Conservation (phyloP, 140 eudicot genomes). For the Anethum foeniculum region DNA sequence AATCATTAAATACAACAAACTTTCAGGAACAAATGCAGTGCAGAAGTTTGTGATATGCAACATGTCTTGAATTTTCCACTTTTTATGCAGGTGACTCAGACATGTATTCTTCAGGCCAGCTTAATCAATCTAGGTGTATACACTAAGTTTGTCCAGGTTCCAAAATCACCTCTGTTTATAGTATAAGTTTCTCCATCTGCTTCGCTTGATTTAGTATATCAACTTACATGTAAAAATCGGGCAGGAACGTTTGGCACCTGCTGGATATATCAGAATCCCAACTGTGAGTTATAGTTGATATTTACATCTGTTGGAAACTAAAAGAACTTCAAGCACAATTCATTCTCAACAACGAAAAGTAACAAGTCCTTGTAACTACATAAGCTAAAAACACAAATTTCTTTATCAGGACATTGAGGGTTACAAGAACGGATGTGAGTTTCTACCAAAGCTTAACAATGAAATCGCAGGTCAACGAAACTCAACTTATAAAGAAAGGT, state of each 20-base stretch:
- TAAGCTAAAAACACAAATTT: background rate
- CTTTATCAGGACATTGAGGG: conserved; percentile 45
- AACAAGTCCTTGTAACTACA: background rate
- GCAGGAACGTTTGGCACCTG: conserved; percentile 88
- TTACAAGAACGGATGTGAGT: conserved; percentile 54
- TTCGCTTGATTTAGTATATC: background rate
- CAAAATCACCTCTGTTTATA: background rate
- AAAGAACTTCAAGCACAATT: background rate
- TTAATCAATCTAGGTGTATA: conserved; percentile 55
- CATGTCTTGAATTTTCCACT: background rate
- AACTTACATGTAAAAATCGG: background rate
- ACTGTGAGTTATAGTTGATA: conserved; percentile 43
- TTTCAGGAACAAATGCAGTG: background rate
- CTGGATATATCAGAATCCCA: conserved; percentile 80
- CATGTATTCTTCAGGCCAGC: conserved; percentile 54
- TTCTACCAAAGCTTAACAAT: conserved; percentile 81
- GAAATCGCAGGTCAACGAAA: conserved; percentile 44
- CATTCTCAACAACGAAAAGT: background rate
- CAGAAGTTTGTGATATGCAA: background rate
- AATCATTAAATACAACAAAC: background rate
- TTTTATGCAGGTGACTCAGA: conserved; percentile 54
- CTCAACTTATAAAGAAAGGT: conserved; percentile 71
- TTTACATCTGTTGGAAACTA: background rate
- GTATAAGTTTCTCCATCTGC: background rate
- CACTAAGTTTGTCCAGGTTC: conserved; percentile 62